phyloP scores from a whole-genome alignment of 345 rosid genomes.

The Moricandia arvensis region DNA sequence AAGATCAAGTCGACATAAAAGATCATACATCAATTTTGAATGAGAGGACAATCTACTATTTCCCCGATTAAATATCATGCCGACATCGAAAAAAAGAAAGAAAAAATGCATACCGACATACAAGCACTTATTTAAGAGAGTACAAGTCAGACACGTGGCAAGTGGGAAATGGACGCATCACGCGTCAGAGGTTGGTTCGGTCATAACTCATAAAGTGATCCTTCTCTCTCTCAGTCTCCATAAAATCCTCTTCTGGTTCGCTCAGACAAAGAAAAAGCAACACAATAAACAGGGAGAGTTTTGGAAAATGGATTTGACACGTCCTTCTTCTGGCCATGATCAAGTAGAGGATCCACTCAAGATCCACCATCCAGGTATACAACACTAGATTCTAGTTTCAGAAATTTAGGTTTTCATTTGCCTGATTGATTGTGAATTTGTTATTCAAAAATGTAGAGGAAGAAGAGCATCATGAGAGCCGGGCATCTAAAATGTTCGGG shows the following conservation, averaged over 20 bases:
- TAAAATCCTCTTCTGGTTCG: not conserved
- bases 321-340: constrained; percentile 40
- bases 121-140: not conserved
- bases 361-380: constrained; percentile 37
- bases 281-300: not conserved
- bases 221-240: constrained; percentile 1
- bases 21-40: not conserved
- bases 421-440: not conserved
- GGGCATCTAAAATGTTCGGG: constrained; percentile 52
- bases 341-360: constrained; percentile 40
- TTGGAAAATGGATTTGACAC: constrained; percentile 26
- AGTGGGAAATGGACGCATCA: not conserved
- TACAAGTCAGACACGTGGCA: constrained; percentile 30
- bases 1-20: constrained; percentile 27
- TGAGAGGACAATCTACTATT: not conserved
- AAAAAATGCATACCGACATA: not conserved
- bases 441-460: constrained; percentile 36
- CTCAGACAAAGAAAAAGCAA: constrained; percentile 6
- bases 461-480: constrained; percentile 49
- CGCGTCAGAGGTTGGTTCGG: constrained; percentile 40
- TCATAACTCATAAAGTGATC: not conserved
- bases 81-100: constrained; percentile 5
- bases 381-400: not conserved
- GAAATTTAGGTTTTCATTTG: not conserved
- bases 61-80: constrained; percentile 5